Conservation (phyloP, 176 grass and related monocot genomes). For the Eragrostis nindensis region DNA sequence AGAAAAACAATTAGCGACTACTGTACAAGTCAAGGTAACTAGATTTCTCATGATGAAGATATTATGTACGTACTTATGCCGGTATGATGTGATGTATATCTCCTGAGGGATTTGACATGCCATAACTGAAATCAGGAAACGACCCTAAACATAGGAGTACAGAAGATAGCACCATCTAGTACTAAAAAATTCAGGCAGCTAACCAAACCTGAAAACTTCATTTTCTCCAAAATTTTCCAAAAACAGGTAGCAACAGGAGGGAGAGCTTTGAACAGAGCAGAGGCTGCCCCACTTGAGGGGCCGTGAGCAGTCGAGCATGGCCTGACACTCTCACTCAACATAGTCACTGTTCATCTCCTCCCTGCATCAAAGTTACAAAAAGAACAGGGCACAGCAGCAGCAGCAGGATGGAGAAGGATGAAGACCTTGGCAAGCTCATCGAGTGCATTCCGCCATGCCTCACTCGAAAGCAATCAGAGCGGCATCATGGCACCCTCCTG, state of each 20-base stretch:
- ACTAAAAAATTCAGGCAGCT: background rate
- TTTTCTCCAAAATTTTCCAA: too few species aligned
- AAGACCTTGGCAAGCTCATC: constrained; percentile 27
- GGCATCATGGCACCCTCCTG: background rate
- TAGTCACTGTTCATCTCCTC: background rate
- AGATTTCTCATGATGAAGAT: background rate
- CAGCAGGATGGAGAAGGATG: background rate
- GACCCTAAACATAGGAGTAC: background rate
- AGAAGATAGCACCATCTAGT: background rate
- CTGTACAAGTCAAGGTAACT: background rate
- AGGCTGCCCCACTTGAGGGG: background rate
- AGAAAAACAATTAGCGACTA: background rate
- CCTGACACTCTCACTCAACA: constrained; percentile 3
- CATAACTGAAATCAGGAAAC: background rate
- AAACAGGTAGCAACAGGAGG: background rate
- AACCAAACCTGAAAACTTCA: too few species aligned
- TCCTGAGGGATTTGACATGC: background rate
- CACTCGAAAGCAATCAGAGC: constrained; percentile 48
- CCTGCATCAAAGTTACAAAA: constrained; percentile 39
- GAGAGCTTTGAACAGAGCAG: background rate
- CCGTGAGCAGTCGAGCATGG: constrained; percentile 24
- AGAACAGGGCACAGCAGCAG: constrained; percentile 10
- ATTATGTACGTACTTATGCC: background rate
- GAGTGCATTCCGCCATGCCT: constrained; percentile 46
- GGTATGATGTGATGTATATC: background rate